Evolutionary conservation across 2,329 filamentous ascomycete species (phyloP).

Genomic region (Graphium sp.): DNA sequence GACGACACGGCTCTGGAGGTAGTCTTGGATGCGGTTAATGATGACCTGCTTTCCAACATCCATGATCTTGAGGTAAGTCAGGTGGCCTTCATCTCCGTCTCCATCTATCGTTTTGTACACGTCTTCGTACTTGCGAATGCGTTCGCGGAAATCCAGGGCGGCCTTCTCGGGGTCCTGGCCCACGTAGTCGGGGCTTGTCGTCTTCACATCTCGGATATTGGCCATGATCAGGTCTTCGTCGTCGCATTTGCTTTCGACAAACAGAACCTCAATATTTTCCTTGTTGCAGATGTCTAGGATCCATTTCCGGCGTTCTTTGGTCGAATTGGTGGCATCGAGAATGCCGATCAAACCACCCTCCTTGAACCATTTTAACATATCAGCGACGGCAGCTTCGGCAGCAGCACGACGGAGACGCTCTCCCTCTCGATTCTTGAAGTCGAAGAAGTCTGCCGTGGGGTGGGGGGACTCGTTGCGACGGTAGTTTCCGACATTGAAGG

Average conservation of each 20-base stretch:
- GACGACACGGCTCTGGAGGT: constrained; percentile 86
- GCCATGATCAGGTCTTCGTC: constrained; percentile 93
- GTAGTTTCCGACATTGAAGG: constrained; percentile 96
- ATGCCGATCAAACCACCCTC: constrained; percentile 74
- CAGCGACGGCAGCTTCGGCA: constrained; percentile 76
- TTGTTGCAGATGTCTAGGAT: constrained; percentile 64
- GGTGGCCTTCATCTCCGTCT: constrained; percentile 58
- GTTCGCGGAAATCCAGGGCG: constrained; percentile 79
- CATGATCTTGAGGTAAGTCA: constrained; percentile 95
- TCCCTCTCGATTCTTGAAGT: constrained; percentile 75
- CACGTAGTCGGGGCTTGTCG: constrained; percentile 83
- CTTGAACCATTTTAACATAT: constrained; percentile 90
- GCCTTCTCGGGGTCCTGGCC: constrained; percentile 89
- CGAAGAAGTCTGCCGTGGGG: constrained; percentile 89
- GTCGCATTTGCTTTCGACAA: constrained; percentile 94
- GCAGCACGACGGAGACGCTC: constrained; percentile 78
- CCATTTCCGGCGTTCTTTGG: constrained; percentile 78
- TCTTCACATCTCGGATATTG: constrained; percentile 96
- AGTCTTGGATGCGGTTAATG: constrained; percentile 95
- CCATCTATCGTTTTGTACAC: constrained; percentile 88
- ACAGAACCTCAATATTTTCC: constrained; percentile 76
- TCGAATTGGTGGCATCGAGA: constrained; percentile 92
- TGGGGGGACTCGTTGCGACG: constrained; percentile 80
- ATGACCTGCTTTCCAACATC: constrained; percentile 91
- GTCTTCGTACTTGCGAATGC: constrained; percentile 94